Evolutionary conservation across 192 early-diverging fungal species (phyloP), one percentile per base, ranked within the genome.

Genomic region (Umbelopsis isabellina): DNA sequence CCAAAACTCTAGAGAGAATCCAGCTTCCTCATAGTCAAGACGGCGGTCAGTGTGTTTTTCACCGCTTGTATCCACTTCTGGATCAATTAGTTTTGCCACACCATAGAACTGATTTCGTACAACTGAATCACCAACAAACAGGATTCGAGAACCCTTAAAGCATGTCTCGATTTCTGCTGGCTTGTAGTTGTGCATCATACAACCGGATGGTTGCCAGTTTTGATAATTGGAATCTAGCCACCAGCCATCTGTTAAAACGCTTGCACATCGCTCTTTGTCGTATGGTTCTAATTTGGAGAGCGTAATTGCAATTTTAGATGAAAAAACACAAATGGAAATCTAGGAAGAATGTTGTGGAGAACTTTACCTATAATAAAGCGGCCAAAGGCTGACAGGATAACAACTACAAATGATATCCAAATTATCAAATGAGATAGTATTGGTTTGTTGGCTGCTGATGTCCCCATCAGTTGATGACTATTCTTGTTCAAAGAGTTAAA

Each of bases 41-140:
- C 75, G 79, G 70, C 84, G 81, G 35, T 86, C 75, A 11, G 79
- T 73, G 72, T 84, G 79, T 50, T 71, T 55, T 45, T 71, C 79
- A 1, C 75, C 76, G 5, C 68, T 66, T 2, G 69, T 76, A 35
- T 65, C 69, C 4, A 80, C 65, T 0, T 78, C 65, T 0, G 81
- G 72, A 2, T 86, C 69, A 20, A 90, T 72, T 23, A 82, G 69
- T n/a, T 77, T 71, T 15, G 79, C 82, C 25, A 89, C 48, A 1
- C 88, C 80, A 45, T 85, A 79, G 68, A 86, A 92, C 46, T 88
- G 83, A 50, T 83, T 76, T 15, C 92, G 85, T 33, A 85, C 80
- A 1, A 87, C 77, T 0, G 91, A 92, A 76, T 94, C 91, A 30
- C 92, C 91, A 58, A 90, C 79, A 72, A 88, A 89, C 21, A 90